Base-by-base conservation (phyloP, 345 rosid species). In the Xanthoceras sorbifolium region DNA sequence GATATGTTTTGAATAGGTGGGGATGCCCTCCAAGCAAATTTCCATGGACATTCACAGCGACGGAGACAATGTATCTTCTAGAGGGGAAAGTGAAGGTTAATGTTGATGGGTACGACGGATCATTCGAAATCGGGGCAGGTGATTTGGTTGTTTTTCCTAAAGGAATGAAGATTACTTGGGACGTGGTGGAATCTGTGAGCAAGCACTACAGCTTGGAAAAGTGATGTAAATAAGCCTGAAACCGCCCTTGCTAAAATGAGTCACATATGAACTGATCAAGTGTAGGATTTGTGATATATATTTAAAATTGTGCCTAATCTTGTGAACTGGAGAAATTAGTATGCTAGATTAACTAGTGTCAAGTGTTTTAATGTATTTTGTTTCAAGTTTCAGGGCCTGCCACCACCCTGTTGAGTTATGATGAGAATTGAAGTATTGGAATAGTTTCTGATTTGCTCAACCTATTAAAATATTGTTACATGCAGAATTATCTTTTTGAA, bases 151-250 rank as follows among this genome's bases (percentile, higher is more conserved):
- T 84, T 11, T 87, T 87, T 38, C 87, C 90, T 10, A 77, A 84
- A 76, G 90, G 90, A 42, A 87, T 87, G 90, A 86, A 82, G 57
- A 74, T 84, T 54, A 79, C 81, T 46, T 87, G 86, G 86, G 82
- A 87, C 71, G 82, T 84, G 44, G 28, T 82, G 25, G 86, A 84
- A 83, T 72, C 83, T 68, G 87, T 87, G 25, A 75, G 52, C 77
- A 87, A 87, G 86, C 87, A 84, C 72, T 87, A 82, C 50, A 78
- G 80, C 74, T 48, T 84, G 84, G 83, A 84, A 44, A 55, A 81
- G 72, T 71, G 64, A 61, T 52, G 76, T 61, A 44, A 31, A 73
- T 61, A 61, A 23, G 31, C 38, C 52, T 66, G 2, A 7, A 15
- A 26, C 18, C 18, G 32, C 9, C 22, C 32, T 15, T 22, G 46